phyloP scores from a whole-genome alignment of 2,329 filamentous ascomycete species.

The Teratosphaeria epicoccoides region DNA sequence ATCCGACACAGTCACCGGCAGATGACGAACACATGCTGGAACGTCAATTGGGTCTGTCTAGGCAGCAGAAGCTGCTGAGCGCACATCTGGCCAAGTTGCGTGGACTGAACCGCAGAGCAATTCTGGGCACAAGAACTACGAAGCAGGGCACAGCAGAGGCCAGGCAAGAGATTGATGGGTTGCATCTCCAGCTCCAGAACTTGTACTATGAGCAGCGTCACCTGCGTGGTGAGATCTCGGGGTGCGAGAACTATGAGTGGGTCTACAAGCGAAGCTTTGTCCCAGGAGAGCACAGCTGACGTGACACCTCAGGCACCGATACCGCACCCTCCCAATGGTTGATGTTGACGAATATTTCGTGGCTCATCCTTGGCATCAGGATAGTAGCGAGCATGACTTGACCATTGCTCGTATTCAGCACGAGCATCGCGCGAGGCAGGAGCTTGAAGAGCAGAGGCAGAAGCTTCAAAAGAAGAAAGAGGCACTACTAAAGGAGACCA shows the following conservation, averaged over 20 bases:
- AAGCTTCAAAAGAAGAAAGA: conserved; percentile 53
- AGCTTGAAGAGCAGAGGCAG: conserved; percentile 73
- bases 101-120: conserved; percentile 70
- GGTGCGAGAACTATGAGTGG: conserved; percentile 85
- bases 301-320: conserved; percentile 58
- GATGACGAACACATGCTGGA: conserved; percentile 34
- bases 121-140: conserved; percentile 71
- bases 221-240: conserved; percentile 76
- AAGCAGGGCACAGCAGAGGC: conserved; percentile 79
- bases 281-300: background rate
- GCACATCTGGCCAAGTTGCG: conserved; percentile 71
- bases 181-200: conserved; percentile 90
- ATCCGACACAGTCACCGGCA: conserved; percentile 24
- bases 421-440: conserved; percentile 73
- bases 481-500: conserved; percentile 64
- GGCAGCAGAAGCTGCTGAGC: conserved; percentile 69
- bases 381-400: conserved; percentile 63
- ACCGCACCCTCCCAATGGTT: conserved; percentile 76
- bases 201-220: conserved; percentile 93
- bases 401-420: conserved; percentile 88
- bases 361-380: conserved; percentile 62
- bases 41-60: conserved; percentile 51
- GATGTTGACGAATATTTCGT: conserved; percentile 70
- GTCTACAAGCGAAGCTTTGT: background rate
- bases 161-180: conserved; percentile 77